Conservation (phyloP, 1,139 yeast genomes). For the Diutina rugosa region DNA sequence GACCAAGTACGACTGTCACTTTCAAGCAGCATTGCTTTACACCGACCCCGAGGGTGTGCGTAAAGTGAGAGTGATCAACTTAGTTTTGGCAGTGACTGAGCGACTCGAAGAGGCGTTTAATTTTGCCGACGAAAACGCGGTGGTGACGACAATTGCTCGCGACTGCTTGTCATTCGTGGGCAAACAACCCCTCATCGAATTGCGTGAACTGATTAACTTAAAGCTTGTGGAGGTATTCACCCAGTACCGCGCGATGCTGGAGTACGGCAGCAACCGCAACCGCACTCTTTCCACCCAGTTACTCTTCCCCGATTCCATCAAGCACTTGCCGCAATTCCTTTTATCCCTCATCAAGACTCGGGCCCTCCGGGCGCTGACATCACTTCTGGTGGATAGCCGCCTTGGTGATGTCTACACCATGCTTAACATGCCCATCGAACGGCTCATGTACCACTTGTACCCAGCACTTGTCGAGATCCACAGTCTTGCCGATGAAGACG, state of each 20-base stretch:
- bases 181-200: conserved; percentile 43
- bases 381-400: conserved; percentile 41
- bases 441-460: conserved; percentile 54
- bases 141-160: conserved; percentile 59
- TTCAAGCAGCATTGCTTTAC: conserved; percentile 82
- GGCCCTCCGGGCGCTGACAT: conserved; percentile 41
- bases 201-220: conserved; percentile 50
- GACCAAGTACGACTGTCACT: conserved; percentile 67
- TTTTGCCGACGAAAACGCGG: conserved; percentile 77
- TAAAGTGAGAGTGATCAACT: conserved; percentile 74
- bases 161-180: conserved; percentile 56
- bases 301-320: conserved; percentile 71
- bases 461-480: conserved; percentile 77
- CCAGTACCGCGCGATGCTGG: conserved; percentile 52
- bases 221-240: conserved; percentile 66
- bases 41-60: conserved; percentile 68
- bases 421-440: conserved; percentile 43
- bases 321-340: conserved; percentile 56
- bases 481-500: conserved; percentile 43
- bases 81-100: conserved; percentile 71
- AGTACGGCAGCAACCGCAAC: conserved; percentile 34
- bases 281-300: conserved; percentile 49
- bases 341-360: conserved; percentile 58
- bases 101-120: conserved; percentile 63
- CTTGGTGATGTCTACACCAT: conserved; percentile 45